phyloP scores from a whole-genome alignment of 345 rosid species.

The Pistacia atlantica region DNA sequence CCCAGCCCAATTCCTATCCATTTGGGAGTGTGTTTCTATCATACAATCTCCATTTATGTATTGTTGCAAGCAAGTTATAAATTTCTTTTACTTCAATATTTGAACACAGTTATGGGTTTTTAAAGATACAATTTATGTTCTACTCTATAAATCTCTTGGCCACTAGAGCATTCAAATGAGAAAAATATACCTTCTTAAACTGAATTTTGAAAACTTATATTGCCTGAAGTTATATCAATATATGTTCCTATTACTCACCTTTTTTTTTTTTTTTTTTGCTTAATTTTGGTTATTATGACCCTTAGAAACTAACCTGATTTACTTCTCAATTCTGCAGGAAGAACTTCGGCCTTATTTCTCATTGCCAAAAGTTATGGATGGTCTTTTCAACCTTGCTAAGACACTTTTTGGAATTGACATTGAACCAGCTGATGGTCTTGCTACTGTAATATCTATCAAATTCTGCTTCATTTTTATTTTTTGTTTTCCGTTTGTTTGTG shows the following conservation, averaged over 20 bases:
- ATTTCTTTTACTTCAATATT: neutral
- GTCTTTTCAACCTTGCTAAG: conserved; percentile 75
- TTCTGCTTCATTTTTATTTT: neutral
- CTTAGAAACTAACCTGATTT: conserved; percentile 1
- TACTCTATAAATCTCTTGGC: conserved; percentile 4
- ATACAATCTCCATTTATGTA: neutral
- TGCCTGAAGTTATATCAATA: neutral
- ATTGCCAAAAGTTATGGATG: conserved; percentile 84
- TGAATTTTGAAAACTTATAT: neutral
- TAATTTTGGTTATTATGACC: neutral
- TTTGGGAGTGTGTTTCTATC: too few species aligned
- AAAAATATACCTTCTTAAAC: neutral
- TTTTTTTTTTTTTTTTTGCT: neutral
- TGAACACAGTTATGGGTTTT: neutral
- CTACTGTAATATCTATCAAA: conserved; percentile 59
- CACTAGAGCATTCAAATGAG: neutral
- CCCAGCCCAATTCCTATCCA: too few species aligned
- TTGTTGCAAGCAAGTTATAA: neutral
- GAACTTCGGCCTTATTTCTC: conserved; percentile 90
- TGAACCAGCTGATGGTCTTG: conserved; percentile 87
- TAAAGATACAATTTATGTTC: neutral
- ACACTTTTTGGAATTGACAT: conserved; percentile 73
- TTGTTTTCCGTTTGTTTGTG: conserved; percentile 2
- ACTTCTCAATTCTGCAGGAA: conserved; percentile 51
- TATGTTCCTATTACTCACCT: neutral